Base-by-base conservation (phyloP, 768 basidiomycete species). In the Boletus pseudo-olivaceus region DNA sequence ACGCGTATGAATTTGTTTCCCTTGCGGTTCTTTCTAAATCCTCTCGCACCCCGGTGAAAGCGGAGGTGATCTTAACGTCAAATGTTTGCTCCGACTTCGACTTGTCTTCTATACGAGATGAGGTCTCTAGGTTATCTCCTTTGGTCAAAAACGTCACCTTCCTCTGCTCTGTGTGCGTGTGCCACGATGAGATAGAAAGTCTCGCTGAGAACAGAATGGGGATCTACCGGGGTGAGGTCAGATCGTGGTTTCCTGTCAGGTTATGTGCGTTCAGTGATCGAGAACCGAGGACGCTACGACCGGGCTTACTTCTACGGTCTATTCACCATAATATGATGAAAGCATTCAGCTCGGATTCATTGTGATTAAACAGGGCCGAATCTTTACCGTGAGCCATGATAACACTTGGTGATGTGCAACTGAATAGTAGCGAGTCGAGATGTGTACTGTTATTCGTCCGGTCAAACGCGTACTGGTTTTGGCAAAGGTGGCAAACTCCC, bases 1-100 rank as follows among this genome's bases (percentile, higher is more conserved):
- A 72, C 69, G 57, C 56, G 46, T 69, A 60, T 1, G 52, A 19
- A 27, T 69, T 59, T 12, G 72, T 68, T 42, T 72, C 75, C 39
- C 29, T 58, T 7, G 48, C 54, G 2, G 57, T 50, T 34, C 35
- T 47, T 46, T 51, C 49, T 38, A 55, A 39, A 35, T 58, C 54
- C 14, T 56, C 51, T 27, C 55, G 58, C 50, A 53, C 43, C 37
- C 30, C 30, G 14, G 49, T 32, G 51, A 71, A 72, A 5, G 47
- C 52, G 33, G 55, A 51, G 33, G 58, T 15, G 30, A 64, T 51
- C 40, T 35, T 60, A 12, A 23, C 54, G 42, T 72, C 62, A 23
- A 67, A 66, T 9, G 59, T 38, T 47, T 54, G 62, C 42, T 69
- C 65, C 17, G 30, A 37, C 30, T 54, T 61, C 39, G 46, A 49